These are phyloP conservation scores for Fusarium cyanostomum DNA, from an alignment of 2,329 filamentous ascomycete species.

Conservation along the genomic window DNA sequence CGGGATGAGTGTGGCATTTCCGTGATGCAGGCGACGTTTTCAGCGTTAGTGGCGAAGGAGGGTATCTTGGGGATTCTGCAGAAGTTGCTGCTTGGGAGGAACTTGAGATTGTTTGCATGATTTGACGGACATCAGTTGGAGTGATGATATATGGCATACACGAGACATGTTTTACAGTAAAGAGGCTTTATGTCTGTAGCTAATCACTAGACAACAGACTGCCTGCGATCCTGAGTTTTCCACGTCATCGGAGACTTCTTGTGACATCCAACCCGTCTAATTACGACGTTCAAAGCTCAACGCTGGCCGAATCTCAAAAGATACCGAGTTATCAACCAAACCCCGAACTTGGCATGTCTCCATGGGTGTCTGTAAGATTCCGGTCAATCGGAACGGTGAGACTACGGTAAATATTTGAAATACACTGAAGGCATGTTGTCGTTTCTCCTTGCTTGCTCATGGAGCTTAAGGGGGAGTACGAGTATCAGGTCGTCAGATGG, in stretches of 20 bases:
- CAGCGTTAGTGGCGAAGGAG: slow-evolving; percentile 39
- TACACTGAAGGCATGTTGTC: too few relatives aligned
- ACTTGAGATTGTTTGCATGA: slow-evolving; percentile 18
- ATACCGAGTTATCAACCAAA: too few relatives aligned
- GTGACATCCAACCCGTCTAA: too few relatives aligned
- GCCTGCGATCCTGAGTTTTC: too few relatives aligned
- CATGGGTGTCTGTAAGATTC: too few relatives aligned
- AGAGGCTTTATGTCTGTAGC: not conserved
- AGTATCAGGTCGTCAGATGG: too few relatives aligned
- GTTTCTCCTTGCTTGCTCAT: too few relatives aligned
- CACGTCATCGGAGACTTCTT: too few relatives aligned
- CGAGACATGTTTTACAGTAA: not conserved
- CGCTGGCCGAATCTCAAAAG: not conserved
- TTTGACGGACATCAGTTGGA: not conserved
- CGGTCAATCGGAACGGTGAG: too few relatives aligned
- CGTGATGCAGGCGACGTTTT: slow-evolving; percentile 40
- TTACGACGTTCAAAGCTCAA: not conserved
- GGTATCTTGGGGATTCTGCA: slow-evolving; percentile 41
- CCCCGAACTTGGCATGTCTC: too few relatives aligned
- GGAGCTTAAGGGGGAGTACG: too few relatives aligned
- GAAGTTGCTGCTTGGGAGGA: slow-evolving; percentile 6
- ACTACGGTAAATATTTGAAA: too few relatives aligned
- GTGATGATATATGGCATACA: not conserved
- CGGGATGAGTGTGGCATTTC: slow-evolving; percentile 46
- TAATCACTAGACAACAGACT: not conserved